Percentiles rank a stretch among this genome's conserved stretches.
phyloP scores from a whole-genome alignment of 2,329 filamentous ascomycete species.

The Didymella keratinophila region DNA sequence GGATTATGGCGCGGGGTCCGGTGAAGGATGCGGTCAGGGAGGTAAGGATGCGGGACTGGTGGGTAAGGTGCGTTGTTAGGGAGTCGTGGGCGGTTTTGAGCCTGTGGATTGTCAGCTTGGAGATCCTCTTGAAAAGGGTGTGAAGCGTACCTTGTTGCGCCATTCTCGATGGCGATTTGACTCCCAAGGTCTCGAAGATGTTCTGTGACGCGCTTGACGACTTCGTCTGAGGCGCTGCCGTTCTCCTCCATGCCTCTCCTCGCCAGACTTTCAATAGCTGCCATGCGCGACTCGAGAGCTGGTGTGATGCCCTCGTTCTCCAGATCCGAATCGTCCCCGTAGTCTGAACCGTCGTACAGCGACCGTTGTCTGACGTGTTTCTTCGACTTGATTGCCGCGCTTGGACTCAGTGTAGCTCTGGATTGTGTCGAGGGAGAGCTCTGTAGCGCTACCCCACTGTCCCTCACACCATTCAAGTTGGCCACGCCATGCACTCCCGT shows the following conservation, averaged over 20 bases:
- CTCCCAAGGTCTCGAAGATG: slow-evolving; percentile 75
- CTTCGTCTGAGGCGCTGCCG: slow-evolving; percentile 69
- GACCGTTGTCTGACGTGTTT: slow-evolving; percentile 55
- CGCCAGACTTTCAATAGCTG: slow-evolving; percentile 74
- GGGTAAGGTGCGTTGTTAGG: slow-evolving; percentile 74
- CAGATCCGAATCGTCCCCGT: slow-evolving; percentile 75
- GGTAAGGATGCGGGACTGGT: slow-evolving; percentile 79
- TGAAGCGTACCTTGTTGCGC: slow-evolving; percentile 68
- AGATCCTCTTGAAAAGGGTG: neutral
- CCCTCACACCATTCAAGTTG: slow-evolving; percentile 49
- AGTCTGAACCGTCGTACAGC: slow-evolving; percentile 77
- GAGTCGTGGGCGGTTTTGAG: slow-evolving; percentile 79
- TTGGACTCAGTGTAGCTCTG: slow-evolving; percentile 49
- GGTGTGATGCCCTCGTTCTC: slow-evolving; percentile 72
- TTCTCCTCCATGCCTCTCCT: slow-evolving; percentile 69
- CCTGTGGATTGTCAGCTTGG: slow-evolving; percentile 54
- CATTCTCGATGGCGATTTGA: slow-evolving; percentile 75
- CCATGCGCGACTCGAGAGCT: slow-evolving; percentile 72
- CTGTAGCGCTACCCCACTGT: slow-evolving; percentile 57
- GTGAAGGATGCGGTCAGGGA: slow-evolving; percentile 75
- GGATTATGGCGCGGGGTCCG: slow-evolving; percentile 70
- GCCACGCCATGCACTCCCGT: slow-evolving; percentile 28
- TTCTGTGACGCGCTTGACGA: slow-evolving; percentile 73
- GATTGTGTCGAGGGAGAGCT: slow-evolving; percentile 48
- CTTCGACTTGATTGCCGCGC: slow-evolving; percentile 41